phyloP scores from a whole-genome alignment of 805 yeast species.

The Saturnispora gosingensis region DNA sequence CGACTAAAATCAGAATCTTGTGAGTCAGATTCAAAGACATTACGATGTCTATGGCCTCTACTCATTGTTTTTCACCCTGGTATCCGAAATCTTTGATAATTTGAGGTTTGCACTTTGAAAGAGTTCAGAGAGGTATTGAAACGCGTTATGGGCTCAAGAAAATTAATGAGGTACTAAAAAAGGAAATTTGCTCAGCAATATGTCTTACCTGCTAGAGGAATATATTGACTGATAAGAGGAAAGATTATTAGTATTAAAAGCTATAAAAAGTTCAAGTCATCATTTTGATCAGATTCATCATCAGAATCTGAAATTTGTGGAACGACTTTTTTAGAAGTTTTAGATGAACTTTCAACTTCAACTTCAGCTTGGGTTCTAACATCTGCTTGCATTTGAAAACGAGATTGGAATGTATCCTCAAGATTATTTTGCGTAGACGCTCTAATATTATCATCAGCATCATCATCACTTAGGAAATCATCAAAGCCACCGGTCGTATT shows the following conservation, averaged over 20 bases:
- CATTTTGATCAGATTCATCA: neutral
- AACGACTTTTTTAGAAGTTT: neutral
- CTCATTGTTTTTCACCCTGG: neutral
- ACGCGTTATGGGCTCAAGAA: neutral
- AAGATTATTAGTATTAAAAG: neutral
- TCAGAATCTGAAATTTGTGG: neutral
- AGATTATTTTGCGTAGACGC: neutral
- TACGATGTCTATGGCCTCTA: neutral
- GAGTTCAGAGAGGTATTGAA: neutral
- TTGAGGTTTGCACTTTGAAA: neutral
- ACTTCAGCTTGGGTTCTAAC: neutral
- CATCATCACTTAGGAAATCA: neutral
- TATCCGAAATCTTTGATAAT: neutral
- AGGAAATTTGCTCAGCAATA: neutral
- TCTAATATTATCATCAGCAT: neutral
- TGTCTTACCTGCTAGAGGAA: neutral
- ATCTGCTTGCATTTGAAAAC: neutral
- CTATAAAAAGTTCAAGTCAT: neutral
- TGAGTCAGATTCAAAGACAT: neutral
- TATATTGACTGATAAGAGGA: neutral
- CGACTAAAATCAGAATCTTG: neutral
- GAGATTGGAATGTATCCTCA: neutral
- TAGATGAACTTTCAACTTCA: neutral
- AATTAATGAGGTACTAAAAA: neutral
- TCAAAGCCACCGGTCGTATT: slow-evolving; percentile 8